phyloP scores from a whole-genome alignment of 2,329 filamentous ascomycete species.

The Apiospora marii region DNA sequence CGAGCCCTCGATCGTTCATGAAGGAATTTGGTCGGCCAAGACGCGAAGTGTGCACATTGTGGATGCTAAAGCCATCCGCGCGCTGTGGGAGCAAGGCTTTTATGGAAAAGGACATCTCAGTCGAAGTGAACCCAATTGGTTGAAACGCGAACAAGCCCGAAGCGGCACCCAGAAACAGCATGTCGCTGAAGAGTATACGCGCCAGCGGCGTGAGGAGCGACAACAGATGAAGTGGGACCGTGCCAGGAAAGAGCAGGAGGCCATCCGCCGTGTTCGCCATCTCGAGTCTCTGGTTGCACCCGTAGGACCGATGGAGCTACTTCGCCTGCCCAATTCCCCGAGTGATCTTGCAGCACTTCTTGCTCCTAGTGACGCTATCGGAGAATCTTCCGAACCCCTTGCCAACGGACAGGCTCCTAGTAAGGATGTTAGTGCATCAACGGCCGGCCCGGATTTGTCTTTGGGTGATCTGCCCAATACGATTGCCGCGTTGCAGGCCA shows the following conservation, averaged over 20 bases:
- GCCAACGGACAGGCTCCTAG: conserved; percentile 12
- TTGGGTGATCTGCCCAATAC: not conserved
- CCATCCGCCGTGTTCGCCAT: conserved; percentile 73
- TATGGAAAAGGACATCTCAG: conserved; percentile 94
- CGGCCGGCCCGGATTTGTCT: not conserved
- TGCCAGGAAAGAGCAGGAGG: conserved; percentile 85
- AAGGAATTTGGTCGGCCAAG: conserved; percentile 80
- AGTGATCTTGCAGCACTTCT: conserved; percentile 42
- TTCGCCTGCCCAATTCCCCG: conserved; percentile 64
- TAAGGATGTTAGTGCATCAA: conserved; percentile 14
- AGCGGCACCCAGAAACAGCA: conserved; percentile 68
- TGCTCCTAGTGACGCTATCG: conserved; percentile 31
- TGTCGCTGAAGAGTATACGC: conserved; percentile 85
- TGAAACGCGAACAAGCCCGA: conserved; percentile 80
- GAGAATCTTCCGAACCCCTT: conserved; percentile 1
- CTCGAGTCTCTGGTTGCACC: conserved; percentile 56
- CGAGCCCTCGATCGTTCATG: conserved; percentile 70
- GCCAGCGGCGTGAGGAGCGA: conserved; percentile 79
- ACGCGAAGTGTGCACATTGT: conserved; percentile 87
- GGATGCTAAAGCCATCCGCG: conserved; percentile 76
- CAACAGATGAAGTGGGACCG: conserved; percentile 88
- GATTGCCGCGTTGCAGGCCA: not conserved
- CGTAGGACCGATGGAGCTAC: conserved; percentile 55
- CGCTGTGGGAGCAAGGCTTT: conserved; percentile 95
- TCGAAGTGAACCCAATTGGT: conserved; percentile 93